A percentile compares a stretch with the other conserved stretches of the same genome.
These are phyloP conservation scores for Sordaria brevicollis DNA, from an alignment of 495 filamentous ascomycete genomes.

Conservation along the genomic window DNA sequence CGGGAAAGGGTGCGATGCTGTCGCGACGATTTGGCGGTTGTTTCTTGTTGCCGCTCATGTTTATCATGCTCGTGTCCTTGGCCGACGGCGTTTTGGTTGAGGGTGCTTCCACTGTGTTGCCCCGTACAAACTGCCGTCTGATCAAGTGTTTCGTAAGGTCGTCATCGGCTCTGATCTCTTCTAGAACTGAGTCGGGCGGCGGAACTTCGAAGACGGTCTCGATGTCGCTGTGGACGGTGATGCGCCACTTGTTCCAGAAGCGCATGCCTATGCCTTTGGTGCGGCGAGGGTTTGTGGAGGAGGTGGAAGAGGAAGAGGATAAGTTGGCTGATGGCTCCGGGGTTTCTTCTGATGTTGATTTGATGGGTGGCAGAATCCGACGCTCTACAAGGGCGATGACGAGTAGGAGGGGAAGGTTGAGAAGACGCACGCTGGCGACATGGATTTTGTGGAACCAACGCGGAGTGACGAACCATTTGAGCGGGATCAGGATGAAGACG, in stretches of 20 bases:
- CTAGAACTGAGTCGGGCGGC: slow-evolving; percentile 47
- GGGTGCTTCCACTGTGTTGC: slow-evolving; percentile 12
- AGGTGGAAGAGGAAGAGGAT: neutral
- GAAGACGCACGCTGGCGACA: slow-evolving; percentile 48
- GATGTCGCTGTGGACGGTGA: slow-evolving; percentile 52
- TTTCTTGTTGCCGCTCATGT: neutral
- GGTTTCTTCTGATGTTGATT: neutral
- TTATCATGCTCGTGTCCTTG: neutral
- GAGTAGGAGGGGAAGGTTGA: slow-evolving; percentile 57
- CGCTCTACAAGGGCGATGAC: slow-evolving; percentile 50
- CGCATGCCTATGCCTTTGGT: neutral
- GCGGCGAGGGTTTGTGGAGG: neutral
- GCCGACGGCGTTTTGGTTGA: neutral
- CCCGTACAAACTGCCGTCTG: slow-evolving; percentile 34
- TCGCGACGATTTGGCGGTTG: slow-evolving; percentile 30
- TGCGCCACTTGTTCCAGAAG: slow-evolving; percentile 40
- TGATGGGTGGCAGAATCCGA: slow-evolving; percentile 29
- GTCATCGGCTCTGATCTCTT: slow-evolving; percentile 45
- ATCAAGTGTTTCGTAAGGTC: slow-evolving; percentile 40
- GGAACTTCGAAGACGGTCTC: slow-evolving; percentile 58
- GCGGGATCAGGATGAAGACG: slow-evolving; percentile 49
- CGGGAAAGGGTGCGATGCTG: slow-evolving; percentile 35
- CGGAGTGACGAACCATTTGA: slow-evolving; percentile 52
- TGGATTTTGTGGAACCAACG: slow-evolving; percentile 76
- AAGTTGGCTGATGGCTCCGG: slow-evolving; percentile 11